Conservation (phyloP, 169 alveolate species). For the Eimeria praecox region DNA sequence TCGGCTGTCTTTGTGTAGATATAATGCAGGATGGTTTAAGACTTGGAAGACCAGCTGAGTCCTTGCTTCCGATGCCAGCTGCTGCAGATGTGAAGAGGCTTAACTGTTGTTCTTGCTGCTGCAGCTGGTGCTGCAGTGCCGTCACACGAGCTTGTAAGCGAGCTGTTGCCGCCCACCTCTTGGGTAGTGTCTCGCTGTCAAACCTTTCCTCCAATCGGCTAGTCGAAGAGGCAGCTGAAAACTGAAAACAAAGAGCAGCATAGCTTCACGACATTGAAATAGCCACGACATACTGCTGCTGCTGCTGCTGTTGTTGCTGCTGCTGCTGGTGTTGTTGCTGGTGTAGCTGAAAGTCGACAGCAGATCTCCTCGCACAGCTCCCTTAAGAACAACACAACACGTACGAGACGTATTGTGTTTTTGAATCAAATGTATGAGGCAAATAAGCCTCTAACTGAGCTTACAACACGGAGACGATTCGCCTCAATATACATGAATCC, state of each 20-base stretch:
- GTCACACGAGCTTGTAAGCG: conserved; percentile 72
- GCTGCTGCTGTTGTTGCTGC: conserved; percentile 6
- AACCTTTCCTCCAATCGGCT: conserved; percentile 25
- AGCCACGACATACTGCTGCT: not conserved
- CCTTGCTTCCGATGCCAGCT: not conserved
- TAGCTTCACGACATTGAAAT: not conserved
- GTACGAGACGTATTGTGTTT: too few relatives aligned
- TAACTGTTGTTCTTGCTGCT: conserved; percentile 66
- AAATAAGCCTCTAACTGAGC: too few relatives aligned
- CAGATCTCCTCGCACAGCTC: not conserved
- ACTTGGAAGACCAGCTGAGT: conserved; percentile 40
- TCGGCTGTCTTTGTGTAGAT: conserved; percentile 55
- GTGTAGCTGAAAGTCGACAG: not conserved
- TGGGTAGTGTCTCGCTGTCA: conserved; percentile 62
- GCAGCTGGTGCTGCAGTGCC: conserved; percentile 59
- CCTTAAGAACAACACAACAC: too few relatives aligned
- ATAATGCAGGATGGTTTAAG: not conserved
- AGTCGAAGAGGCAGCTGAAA: conserved; percentile 36
- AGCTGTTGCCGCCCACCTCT: conserved; percentile 76
- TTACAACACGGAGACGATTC: too few relatives aligned
- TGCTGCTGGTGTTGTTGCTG: conserved; percentile 5
- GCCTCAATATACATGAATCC: too few relatives aligned
- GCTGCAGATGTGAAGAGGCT: conserved; percentile 64
- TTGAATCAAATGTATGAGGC: too few relatives aligned
- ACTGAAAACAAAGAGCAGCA: conserved; percentile 43